Evolutionary conservation across 2,329 filamentous ascomycete species (phyloP), one percentile per base, ranked within the genome.

Genomic region (Venturia effusa): DNA sequence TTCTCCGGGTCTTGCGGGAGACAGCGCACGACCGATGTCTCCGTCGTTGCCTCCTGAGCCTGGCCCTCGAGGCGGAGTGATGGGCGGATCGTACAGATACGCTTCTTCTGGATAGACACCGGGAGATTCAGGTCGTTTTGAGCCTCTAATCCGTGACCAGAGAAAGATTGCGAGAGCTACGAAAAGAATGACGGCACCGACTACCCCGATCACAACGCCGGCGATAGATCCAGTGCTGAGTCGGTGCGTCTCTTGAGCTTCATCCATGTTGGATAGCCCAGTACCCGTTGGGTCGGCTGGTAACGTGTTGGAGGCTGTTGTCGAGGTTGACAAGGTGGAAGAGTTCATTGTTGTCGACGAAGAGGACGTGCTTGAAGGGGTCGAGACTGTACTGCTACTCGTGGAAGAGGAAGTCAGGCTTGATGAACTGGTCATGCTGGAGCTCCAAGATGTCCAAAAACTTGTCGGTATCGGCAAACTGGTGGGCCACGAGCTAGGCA

Each of bases 31-130:
- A 39, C 19, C 45, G 8, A 63, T 27, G 22, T 59, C 30, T 19
- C 19, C 34, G n/a, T 30, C 51, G n/a, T 34, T 57, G 6, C 1
- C 61, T 32, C 30, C 45, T 39, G 61, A 27, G 6, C 15, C 13
- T 19, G 61, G 24, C 27, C n/a, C 48, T 22, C 24, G 48, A n/a
- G 61, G 61, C 19, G 62, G 62, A 15, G 59, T 61, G 8, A 64
- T 62, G 19, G 63, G 63, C 39, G 64, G 64, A 22, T 65, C 64
- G 61, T 65, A 65, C 6, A 65, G 64, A 45, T 65, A 65, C 22
- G 64, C 64, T 60, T 65, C 64, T 19, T 65, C n/a, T 24, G 64
- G 64, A 39, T 65, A 65, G 51, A 65, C 40, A 27, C 32, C 30
- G 15, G 61, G 51, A 13, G 32, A 45, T 15, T 11, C 17, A 2